Conservation (phyloP, 225 moss, liverwort and hornwort species). For the Climacium dendroides region DNA sequence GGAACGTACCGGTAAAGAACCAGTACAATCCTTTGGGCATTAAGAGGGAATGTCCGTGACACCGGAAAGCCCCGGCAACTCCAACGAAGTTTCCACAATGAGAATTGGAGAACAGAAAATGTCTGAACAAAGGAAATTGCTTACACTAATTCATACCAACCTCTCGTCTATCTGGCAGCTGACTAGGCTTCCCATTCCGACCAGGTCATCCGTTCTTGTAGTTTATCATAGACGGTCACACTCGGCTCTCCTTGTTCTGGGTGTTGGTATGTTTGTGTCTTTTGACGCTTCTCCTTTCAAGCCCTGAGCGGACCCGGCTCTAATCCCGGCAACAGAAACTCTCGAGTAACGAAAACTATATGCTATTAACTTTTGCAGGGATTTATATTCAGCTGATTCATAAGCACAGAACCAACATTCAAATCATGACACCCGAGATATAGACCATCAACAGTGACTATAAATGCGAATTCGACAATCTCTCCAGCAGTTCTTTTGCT, state of each 20-base stretch:
- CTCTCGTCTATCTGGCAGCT: not conserved
- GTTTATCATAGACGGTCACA: not conserved
- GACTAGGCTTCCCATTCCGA: not conserved
- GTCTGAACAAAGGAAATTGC: not conserved
- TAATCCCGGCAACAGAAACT: not conserved
- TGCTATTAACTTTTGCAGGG: not conserved
- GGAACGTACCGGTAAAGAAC: not conserved
- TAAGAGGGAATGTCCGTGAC: not conserved
- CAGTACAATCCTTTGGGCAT: not conserved
- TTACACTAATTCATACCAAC: not conserved
- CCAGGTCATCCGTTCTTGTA: not conserved
- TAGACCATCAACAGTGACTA: not conserved
- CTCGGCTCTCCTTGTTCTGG: not conserved
- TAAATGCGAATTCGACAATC: not conserved
- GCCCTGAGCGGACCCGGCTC: not conserved
- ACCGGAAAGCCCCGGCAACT: not conserved
- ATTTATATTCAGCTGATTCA: not conserved
- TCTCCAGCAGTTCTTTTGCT: not conserved
- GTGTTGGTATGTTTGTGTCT: not conserved
- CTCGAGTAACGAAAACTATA: not conserved
- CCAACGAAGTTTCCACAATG: not conserved
- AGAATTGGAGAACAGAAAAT: not conserved
- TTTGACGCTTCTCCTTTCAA: not conserved
- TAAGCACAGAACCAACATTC: not conserved
- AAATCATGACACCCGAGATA: not conserved